A percentile compares a stretch with the other conserved stretches of the same genome.
Evolutionary conservation across 345 rosid species (phyloP).

Genomic region (Boechera divaricarpa): DNA sequence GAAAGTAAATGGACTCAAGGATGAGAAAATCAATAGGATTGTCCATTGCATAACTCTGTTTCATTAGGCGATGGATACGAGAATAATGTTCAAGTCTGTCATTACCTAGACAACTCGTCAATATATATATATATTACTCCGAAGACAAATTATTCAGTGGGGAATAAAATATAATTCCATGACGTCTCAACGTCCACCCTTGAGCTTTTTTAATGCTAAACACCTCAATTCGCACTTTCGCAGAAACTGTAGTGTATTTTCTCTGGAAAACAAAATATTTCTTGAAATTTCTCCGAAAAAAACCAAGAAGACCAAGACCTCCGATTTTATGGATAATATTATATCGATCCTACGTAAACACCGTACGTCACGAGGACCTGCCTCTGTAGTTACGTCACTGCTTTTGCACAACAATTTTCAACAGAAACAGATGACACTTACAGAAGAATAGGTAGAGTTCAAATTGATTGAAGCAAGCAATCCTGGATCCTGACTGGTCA

Average conservation of each 20-base stretch:
- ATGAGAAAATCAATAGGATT: slow-evolving; percentile 32
- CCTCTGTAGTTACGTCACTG: neutral
- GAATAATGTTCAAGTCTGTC: slow-evolving; percentile 29
- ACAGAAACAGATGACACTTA: slow-evolving; percentile 35
- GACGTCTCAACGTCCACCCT: slow-evolving; percentile 2
- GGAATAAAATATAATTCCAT: neutral
- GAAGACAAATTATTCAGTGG: neutral
- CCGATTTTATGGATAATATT: neutral
- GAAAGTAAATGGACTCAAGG: slow-evolving; percentile 49
- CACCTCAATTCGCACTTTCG: neutral
- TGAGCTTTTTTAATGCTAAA: neutral
- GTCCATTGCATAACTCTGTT: slow-evolving; percentile 35
- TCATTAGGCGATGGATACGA: slow-evolving; percentile 24
- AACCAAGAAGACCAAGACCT: slow-evolving; percentile 36
- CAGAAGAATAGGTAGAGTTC: slow-evolving; percentile 20
- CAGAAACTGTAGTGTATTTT: slow-evolving; percentile 16
- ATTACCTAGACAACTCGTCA: slow-evolving; percentile 33
- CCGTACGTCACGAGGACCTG: neutral
- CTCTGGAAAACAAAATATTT: neutral
- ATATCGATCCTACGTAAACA: slow-evolving; percentile 1
- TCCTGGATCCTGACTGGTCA: slow-evolving; percentile 18
- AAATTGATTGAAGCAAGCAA: slow-evolving; percentile 23
- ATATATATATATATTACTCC: slow-evolving; percentile 18
- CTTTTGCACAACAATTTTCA: slow-evolving; percentile 16
- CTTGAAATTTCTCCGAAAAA: slow-evolving; percentile 20